Conservation (phyloP, 2,329 filamentous ascomycete genomes). For the Pseudogymnoascus sp. region DNA sequence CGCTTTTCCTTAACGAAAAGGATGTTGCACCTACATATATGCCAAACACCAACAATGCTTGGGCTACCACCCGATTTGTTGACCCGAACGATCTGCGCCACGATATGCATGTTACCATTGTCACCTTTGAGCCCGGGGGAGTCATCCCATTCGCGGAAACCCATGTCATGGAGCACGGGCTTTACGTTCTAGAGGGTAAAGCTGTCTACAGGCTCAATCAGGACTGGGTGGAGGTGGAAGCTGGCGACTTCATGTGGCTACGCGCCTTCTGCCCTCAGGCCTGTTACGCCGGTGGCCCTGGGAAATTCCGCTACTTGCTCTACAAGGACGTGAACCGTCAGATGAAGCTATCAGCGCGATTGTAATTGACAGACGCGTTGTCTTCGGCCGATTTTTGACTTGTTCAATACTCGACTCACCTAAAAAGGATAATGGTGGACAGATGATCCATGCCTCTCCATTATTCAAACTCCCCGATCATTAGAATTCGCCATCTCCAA, state of each 20-base stretch:
- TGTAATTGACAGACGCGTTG: background rate
- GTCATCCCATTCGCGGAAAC: conserved; percentile 1
- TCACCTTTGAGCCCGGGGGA: conserved; percentile 6
- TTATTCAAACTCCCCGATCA: background rate
- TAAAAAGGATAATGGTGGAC: background rate
- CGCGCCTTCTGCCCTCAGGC: conserved; percentile 6
- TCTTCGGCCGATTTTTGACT: background rate
- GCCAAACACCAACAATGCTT: background rate
- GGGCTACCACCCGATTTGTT: conserved; percentile 5
- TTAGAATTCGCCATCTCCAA: background rate
- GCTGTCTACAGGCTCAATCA: conserved; percentile 8
- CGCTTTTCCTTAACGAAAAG: conserved; percentile 7
- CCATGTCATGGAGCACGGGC: conserved; percentile 1
- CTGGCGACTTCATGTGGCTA: conserved; percentile 9
- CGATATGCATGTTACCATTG: conserved; percentile 9
- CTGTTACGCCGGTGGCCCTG: conserved; percentile 1
- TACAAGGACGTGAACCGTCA: conserved; percentile 9
- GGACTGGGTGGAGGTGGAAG: conserved; percentile 5
- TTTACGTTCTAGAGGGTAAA: background rate
- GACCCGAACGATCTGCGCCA: conserved; percentile 9
- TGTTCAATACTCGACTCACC: background rate
- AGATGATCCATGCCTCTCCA: background rate
- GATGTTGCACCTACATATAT: background rate
- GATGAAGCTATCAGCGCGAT: background rate
- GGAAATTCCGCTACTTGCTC: conserved; percentile 8